Conservation (phyloP, 2,329 filamentous ascomycete genomes). For the Emergomyces pasteurianus region DNA sequence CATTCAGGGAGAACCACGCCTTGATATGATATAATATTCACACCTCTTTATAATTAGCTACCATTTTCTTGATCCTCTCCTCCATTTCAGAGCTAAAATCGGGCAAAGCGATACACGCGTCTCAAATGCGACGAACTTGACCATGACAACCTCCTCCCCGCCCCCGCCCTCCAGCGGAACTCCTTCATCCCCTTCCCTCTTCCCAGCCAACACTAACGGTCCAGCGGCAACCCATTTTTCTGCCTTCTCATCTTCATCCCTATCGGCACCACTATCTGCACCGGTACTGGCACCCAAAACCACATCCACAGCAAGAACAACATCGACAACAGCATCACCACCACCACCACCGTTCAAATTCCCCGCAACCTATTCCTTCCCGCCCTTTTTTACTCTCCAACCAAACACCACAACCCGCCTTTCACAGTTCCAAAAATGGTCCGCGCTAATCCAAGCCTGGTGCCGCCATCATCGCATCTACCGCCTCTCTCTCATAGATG, state of each 20-base stretch:
- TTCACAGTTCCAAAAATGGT: constrained; percentile 64
- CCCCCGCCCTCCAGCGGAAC: not conserved
- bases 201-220: not conserved
- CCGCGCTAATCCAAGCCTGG: constrained; percentile 72
- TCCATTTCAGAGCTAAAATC: not conserved
- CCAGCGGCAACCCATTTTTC: not conserved
- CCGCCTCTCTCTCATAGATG: constrained; percentile 55
- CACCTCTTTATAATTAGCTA: not conserved
- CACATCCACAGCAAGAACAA: constrained; percentile 2
- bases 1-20: not conserved
- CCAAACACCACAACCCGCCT: constrained; percentile 34
- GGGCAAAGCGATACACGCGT: not conserved
- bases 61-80: too few relatives aligned
- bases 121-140: not conserved
- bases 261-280: not conserved
- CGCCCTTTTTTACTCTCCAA: constrained; percentile 43
- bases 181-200: constrained; percentile 8
- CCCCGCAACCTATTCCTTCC: constrained; percentile 34
- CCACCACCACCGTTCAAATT: constrained; percentile 23
- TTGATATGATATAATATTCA: not conserved
- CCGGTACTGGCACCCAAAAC: not conserved
- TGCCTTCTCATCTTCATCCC: not conserved
- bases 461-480: constrained; percentile 66
- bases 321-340: constrained; percentile 3
- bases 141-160: not conserved